Percentiles rank a stretch among this genome's conserved stretches.
phyloP scores from a whole-genome alignment of 495 filamentous ascomycete genomes.

The Immersiella caudata region DNA sequence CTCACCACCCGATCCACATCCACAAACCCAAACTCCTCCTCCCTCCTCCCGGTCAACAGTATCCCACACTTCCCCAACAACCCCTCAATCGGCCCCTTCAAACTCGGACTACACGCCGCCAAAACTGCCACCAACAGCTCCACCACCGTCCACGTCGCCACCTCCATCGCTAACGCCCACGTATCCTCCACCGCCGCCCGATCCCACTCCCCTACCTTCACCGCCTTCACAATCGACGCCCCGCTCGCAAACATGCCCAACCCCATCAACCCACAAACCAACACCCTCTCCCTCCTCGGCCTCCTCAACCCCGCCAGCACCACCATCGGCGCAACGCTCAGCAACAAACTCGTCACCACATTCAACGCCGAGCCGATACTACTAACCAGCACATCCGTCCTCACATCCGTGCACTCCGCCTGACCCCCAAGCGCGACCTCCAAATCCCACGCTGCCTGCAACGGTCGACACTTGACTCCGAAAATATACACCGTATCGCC shows the following conservation, averaged over 20 bases:
- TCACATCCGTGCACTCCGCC: background rate
- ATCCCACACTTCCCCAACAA: conserved; percentile 24
- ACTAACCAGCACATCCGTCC: background rate
- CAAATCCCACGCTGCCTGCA: background rate
- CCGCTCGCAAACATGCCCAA: conserved; percentile 1
- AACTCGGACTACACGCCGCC: conserved; percentile 30
- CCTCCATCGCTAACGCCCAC: conserved; percentile 24
- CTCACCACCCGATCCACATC: background rate
- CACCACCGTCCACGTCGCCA: conserved; percentile 28
- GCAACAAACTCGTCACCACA: background rate
- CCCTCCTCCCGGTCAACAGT: background rate
- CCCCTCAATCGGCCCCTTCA: conserved; percentile 27
- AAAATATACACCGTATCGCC: conserved; percentile 5
- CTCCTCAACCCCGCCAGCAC: background rate
- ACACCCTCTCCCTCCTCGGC: background rate
- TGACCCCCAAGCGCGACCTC: too few relatives aligned
- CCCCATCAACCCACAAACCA: conserved; percentile 6
- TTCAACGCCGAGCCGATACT: background rate
- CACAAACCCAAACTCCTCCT: background rate
- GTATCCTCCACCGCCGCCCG: background rate
- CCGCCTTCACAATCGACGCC: conserved; percentile 6
- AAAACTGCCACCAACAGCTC: conserved; percentile 29
- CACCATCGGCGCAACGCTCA: background rate
- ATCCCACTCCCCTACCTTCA: conserved; percentile 20
- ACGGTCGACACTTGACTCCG: background rate